Base-by-base conservation (phyloP, 371 early-diverging fungal species). In the Blakeslea trispora region DNA sequence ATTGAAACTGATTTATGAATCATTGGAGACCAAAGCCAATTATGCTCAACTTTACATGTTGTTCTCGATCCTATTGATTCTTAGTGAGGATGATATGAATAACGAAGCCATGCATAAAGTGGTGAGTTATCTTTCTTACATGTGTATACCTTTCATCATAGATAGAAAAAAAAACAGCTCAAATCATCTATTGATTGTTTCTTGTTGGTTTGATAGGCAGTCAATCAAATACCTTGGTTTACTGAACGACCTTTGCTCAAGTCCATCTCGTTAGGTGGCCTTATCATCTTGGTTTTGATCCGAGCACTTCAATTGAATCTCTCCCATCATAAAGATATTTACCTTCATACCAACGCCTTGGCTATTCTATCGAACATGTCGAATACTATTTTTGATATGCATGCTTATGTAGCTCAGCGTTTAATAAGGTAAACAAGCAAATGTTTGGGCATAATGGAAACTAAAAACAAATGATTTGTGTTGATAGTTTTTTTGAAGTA, bases 21-120 rank as follows among this genome's bases (percentile, higher is more conserved):
- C 83, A 2, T 72, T 84, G 5, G 88, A 89, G 41, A 69, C 71
- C 9, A 85, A 77, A 44, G 70, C 78, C 7, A 84, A 83, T 54
- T 88, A 81, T 57, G 81, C 84, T 10, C 86, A 85, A 45, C 74
- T 88, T 21, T 90, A 89, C 61, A 81, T 91, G 13, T 66, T 88
- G 14, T 58, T 91, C 42, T 79, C 77, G 34, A 75, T 89, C 28
- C 50, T 91, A 14, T 68, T 90, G 15, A 64, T 91, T 14, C 73
- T 89, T 45, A 85, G 87, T 53, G 85, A 90, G 59, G 91, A 91
- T 52, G 87, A 85, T 28, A 81, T 85, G 1, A 89, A 85, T 50
- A 88, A 82, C 50, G 89, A 89, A 19, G 83, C 80, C n/a, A 82
- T 86, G 18, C 88, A 90, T 59, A 85, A 84, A 58, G 80, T 90